A percentile compares a stretch with the other conserved stretches of the same genome.
Conservation (phyloP, 768 basidiomycete genomes). For the Leccinum variicolor region DNA sequence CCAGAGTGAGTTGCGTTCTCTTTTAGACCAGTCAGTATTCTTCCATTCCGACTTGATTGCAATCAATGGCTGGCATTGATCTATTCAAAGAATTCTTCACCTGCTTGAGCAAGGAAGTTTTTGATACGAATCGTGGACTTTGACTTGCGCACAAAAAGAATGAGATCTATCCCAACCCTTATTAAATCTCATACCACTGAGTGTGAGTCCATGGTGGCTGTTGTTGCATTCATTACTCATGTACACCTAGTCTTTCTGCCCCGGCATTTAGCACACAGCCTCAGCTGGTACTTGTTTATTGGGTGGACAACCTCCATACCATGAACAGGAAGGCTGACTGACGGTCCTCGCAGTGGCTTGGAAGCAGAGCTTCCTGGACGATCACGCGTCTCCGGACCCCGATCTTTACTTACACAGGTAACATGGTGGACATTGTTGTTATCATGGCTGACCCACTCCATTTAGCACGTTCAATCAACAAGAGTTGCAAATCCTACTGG, state of each 20-base stretch:
- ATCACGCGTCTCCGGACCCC: slow-evolving; percentile 85
- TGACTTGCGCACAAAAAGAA: slow-evolving; percentile 92
- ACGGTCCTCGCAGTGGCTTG: slow-evolving; percentile 70
- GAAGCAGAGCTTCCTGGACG: slow-evolving; percentile 88
- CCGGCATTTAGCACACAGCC: slow-evolving; percentile 60
- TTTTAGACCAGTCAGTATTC: neutral
- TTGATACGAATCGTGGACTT: slow-evolving; percentile 89
- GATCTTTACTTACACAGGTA: slow-evolving; percentile 87
- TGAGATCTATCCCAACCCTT: slow-evolving; percentile 93
- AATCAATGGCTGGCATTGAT: slow-evolving; percentile 78
- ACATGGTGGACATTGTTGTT: slow-evolving; percentile 63
- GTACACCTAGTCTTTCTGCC: neutral
- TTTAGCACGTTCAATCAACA: slow-evolving; percentile 95
- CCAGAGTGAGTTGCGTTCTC: slow-evolving; percentile 60
- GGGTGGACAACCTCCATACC: slow-evolving; percentile 27
- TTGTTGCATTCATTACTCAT: neutral
- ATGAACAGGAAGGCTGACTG: neutral
- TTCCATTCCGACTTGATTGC: neutral
- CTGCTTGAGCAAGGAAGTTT: slow-evolving; percentile 87
- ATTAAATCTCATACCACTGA: slow-evolving; percentile 78
- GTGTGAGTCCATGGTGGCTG: slow-evolving; percentile 41
- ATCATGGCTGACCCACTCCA: slow-evolving; percentile 6
- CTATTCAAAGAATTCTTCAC: slow-evolving; percentile 99
- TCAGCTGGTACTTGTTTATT: slow-evolving; percentile 91
- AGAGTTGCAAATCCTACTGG: slow-evolving; percentile 88